Base-by-base conservation (phyloP, 305 asterid genomes). In the Plantago coronopus region DNA sequence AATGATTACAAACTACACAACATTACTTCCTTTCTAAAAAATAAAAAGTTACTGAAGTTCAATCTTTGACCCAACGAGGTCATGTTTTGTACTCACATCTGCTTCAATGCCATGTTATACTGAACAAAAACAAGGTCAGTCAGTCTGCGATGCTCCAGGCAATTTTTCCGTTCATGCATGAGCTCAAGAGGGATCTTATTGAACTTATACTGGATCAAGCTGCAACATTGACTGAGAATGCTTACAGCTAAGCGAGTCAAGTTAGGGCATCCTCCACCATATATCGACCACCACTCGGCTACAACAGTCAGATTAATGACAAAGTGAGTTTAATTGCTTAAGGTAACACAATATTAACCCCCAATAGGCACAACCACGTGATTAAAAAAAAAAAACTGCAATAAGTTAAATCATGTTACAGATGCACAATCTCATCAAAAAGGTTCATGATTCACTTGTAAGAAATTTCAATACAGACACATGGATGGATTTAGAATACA, bases 211-310 rank as follows among this genome's bases (percentile, higher is more conserved):
- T 74, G 80, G 54, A 79, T 66, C 83, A 93, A 80, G 74, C 89
- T 72, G 77, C 97, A 87, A 25, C 94, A 83, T 76, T 93, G 99
- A 75, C 95, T 85, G 62, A 93, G 96, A 72, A 89, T 79, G 50
- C 84, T 86, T 59, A 70, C 69, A 56, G 99, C 95, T 76, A 93
- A 69, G 55, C 89, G 97, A 69, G 89, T 85, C 82, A 93, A 77
- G 74, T 79, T 89, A 8, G 97, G 95, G 73, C 97, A 86, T 38
- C 91, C 85, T 63, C 96, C 97, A 48, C 96, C 98, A 64, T 83
- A 93, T 17, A 87, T 79, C 27, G 81, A 74, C 98, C 96, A 93
- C 98, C 98, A 93, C 74, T 89, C 97, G 62, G 87, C 98, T 91
- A 69, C 63, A 73, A 63, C 45, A 72, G 59, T 60, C 64, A 68